These are phyloP conservation scores for Microcera coccophila DNA, from an alignment of 2,329 filamentous ascomycete species.

Conservation along the genomic window DNA sequence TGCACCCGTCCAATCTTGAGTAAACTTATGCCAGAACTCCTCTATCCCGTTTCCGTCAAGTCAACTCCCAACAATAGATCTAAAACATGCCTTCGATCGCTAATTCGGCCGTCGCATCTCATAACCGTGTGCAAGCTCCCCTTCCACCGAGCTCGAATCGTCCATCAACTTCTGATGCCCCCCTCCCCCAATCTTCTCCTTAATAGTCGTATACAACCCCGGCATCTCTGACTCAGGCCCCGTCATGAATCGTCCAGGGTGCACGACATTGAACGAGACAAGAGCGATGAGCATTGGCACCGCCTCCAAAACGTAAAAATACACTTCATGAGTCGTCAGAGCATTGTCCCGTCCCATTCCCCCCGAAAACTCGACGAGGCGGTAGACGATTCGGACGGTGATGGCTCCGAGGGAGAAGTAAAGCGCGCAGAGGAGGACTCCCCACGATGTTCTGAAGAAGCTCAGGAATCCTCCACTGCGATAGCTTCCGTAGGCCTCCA, in stretches of 20 bases:
- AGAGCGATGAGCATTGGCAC: constrained; percentile 43
- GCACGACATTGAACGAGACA: constrained; percentile 37
- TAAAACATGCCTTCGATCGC: no score
- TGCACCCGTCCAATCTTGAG: no score
- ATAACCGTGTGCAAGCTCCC: not conserved
- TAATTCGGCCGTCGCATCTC: not conserved
- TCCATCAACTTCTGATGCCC: constrained; percentile 7
- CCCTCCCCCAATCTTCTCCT: constrained; percentile 1
- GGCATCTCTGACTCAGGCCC: constrained; percentile 20
- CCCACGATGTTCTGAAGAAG: constrained; percentile 9
- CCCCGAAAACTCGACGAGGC: constrained; percentile 48
- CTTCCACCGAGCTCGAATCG: constrained; percentile 4
- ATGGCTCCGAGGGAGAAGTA: constrained; percentile 37
- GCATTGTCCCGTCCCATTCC: constrained; percentile 30
- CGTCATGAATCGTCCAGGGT: constrained; percentile 34
- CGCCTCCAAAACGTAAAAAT: constrained; percentile 45
- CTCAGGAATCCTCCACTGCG: not conserved
- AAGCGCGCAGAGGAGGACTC: constrained; percentile 24
- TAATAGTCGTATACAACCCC: constrained; percentile 8
- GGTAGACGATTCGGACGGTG: constrained; percentile 50
- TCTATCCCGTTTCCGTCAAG: no score
- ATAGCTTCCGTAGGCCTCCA: not conserved
- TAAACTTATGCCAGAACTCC: no score
- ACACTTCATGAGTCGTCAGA: constrained; percentile 36
- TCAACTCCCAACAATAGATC: no score